These are phyloP conservation scores for Globisporangium nunn DNA, from an alignment of 352 stramenopile species.

Conservation along the genomic window DNA sequence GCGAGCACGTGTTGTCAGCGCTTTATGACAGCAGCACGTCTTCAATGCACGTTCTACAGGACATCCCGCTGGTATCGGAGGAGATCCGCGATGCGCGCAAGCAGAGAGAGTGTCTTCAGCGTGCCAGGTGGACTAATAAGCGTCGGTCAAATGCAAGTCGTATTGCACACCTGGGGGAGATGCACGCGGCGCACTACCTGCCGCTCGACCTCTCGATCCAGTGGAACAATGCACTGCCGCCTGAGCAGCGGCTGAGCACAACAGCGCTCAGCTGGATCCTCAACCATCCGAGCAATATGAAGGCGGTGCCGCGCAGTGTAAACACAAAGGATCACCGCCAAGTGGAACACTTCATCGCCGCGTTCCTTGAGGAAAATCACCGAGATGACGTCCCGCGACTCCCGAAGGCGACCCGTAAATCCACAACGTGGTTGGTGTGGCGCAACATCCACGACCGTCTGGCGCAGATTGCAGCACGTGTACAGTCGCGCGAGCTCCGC, in stretches of 20 bases:
- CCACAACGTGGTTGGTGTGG: background rate
- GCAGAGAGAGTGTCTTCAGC: background rate
- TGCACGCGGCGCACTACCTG: conserved; percentile 4
- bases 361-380: background rate
- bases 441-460: background rate
- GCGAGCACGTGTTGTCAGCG: background rate
- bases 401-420: background rate
- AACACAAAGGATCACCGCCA: background rate
- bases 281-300: conserved; percentile 4
- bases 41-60: background rate
- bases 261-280: background rate
- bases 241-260: background rate
- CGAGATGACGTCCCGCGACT: too few species aligned
- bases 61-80: conserved; percentile 3
- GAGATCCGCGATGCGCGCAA: background rate
- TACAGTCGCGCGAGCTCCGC: background rate
- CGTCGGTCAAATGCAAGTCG: background rate
- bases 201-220: conserved; percentile 1
- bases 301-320: background rate
- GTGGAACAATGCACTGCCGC: background rate
- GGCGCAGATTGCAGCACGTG: background rate
- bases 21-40: background rate
- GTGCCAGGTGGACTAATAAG: background rate
- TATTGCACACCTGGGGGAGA: background rate
- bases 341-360: background rate